Evolutionary conservation across 1,284 basidiomycete species (phyloP), one percentile per base, ranked within the genome.

Genomic region (Ceratobasidium sp.): DNA sequence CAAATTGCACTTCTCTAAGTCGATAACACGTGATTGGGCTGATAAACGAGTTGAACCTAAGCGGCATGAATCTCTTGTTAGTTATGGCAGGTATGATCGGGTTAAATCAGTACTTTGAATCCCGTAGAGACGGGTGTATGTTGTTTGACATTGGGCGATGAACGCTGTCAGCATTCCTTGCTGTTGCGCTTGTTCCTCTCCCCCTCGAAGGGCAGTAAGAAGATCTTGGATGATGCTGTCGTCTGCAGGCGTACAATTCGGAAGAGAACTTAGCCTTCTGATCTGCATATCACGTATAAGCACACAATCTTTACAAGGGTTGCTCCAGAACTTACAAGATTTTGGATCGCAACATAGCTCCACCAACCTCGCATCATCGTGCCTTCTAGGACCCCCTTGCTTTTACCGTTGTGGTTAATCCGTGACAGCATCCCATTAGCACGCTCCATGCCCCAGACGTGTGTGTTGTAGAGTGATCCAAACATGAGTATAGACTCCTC

Each of bases 361-460:
- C 49, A 68, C 65, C 65, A 68, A 43, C 65, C 51, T 3, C 65
- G 19, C 65, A 68, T 68, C 16, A 68, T 9, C 8, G 65, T 68
- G 7, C 65, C 65, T 19, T 68, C 65, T 4, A 68, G 16, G 8
- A 68, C 37, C 7, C 65, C 65, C 2, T 22, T 22, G 4, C 51
- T 19, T 43, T 56, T n/a, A 0, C 65, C 53, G 29, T 68, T 68
- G 41, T 68, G 65, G 5, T 56, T 68, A 8, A 68, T 43, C 3
- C n/a, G 31, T 2, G 51, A 39, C 24, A 68, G 16, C 6, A 68
- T 43, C 9, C 51, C 65, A 56, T 68, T 68, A 1, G 53, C 37
- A 8, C 51, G 49, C 37, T 68, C 65, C 65, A 68, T 68, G 2
- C 51, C 65, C 65, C 65, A 68, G 34, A 68, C 51, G 29, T 68